Evolutionary conservation across 768 basidiomycete genomes (phyloP).

Genomic region (Leucosporidium creatinivorum): DNA sequence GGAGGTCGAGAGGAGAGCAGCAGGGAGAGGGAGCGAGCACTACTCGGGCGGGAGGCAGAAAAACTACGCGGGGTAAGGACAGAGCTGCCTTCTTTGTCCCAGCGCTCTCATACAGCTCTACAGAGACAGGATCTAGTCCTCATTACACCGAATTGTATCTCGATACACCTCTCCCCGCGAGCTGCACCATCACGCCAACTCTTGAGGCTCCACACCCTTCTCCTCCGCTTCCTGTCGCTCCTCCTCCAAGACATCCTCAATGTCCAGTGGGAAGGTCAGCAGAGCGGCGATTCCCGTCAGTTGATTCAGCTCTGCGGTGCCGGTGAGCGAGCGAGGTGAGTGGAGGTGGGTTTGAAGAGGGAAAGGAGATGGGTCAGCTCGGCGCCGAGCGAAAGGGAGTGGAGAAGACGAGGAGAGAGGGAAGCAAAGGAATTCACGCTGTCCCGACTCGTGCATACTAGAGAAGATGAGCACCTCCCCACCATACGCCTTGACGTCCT

Average conservation of each 20-base stretch:
- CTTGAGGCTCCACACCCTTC: constrained; percentile 6
- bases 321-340: constrained; percentile 13
- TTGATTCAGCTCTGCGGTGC: constrained; percentile 76
- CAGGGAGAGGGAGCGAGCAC: too few relatives aligned
- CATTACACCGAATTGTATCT: too few relatives aligned
- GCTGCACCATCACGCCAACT: neutral
- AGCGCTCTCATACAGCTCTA: too few relatives aligned
- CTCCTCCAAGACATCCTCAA: constrained; percentile 90
- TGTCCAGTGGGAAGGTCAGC: constrained; percentile 86
- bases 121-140: too few relatives aligned
- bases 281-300: constrained; percentile 92
- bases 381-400: neutral
- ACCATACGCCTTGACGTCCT: constrained; percentile 77
- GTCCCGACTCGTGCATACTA: constrained; percentile 98
- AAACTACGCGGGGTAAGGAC: too few relatives aligned
- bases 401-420: neutral
- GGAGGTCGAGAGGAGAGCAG: too few relatives aligned
- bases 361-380: neutral
- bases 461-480: constrained; percentile 95
- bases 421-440: constrained; percentile 58
- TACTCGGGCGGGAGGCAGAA: too few relatives aligned
- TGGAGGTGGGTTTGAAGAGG: neutral
- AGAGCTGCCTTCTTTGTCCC: too few relatives aligned
- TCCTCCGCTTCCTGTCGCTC: constrained; percentile 57
- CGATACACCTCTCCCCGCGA: too few relatives aligned